These are phyloP conservation scores for Gillenia trifoliata DNA, from an alignment of 306 rosid genomes.

Conservation along the genomic window DNA sequence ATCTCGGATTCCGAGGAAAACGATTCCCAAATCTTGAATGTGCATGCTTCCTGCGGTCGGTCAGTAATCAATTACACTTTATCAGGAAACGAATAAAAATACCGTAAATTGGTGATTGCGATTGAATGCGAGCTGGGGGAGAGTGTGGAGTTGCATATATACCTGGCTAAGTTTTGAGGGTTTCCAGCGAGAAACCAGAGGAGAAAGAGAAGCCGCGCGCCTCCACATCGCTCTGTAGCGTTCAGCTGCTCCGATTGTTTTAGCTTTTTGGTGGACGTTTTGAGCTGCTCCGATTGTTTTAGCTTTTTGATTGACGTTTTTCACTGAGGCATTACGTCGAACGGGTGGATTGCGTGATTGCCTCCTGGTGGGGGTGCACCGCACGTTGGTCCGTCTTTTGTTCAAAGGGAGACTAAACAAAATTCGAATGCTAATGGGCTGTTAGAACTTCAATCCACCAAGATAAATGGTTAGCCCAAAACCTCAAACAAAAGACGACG, in stretches of 20 bases:
- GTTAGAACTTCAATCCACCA: neutral
- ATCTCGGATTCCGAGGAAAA: constrained; percentile 31
- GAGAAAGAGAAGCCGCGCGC: constrained; percentile 37
- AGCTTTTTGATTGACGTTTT: neutral
- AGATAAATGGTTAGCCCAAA: neutral
- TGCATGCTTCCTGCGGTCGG: constrained; percentile 37
- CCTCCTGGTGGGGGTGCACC: neutral
- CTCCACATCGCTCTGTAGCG: constrained; percentile 44
- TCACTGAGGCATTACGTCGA: neutral
- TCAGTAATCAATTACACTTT: neutral
- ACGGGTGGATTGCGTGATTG: neutral
- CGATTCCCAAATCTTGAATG: constrained; percentile 24
- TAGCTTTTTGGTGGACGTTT: neutral
- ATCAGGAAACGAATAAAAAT: constrained; percentile 6
- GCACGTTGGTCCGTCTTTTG: neutral
- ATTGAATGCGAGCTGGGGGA: neutral
- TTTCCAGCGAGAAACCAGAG: constrained; percentile 29
- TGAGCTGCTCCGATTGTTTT: neutral
- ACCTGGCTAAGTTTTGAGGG: constrained; percentile 36
- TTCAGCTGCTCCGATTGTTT: neutral
- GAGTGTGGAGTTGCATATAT: neutral
- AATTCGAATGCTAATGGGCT: neutral
- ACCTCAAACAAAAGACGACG: no score
- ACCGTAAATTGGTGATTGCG: neutral
- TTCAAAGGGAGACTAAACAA: no score